Conservation (phyloP, 257 asterid species). For the Coffea eugenioides region DNA sequence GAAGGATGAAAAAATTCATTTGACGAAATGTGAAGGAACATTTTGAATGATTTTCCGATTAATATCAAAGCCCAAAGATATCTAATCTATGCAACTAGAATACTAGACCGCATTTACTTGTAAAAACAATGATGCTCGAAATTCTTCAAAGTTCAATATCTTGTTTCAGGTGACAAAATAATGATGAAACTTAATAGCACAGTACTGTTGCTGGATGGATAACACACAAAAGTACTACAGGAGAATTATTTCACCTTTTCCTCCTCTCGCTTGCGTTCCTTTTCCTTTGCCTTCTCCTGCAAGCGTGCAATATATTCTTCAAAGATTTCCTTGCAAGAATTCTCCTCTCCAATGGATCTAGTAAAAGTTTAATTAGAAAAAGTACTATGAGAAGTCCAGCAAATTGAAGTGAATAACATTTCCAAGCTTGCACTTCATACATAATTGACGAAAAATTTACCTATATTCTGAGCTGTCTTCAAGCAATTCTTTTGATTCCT, state of each 20-base stretch:
- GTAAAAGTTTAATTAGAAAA: slow-evolving; percentile 12
- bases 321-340: slow-evolving; percentile 63
- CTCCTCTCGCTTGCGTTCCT: slow-evolving; percentile 93
- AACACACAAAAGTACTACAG: background rate
- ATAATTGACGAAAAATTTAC: slow-evolving; percentile 37
- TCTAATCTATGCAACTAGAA: too few relatives aligned
- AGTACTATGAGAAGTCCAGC: slow-evolving; percentile 17
- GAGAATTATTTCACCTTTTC: slow-evolving; percentile 59
- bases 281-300: slow-evolving; percentile 84
- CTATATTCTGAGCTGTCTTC: slow-evolving; percentile 89
- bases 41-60: too few relatives aligned
- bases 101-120: too few relatives aligned
- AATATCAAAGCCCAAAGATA: too few relatives aligned
- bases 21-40: too few relatives aligned
- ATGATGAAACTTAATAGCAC: background rate
- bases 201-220: background rate
- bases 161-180: background rate
- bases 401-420: slow-evolving; percentile 13
- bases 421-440: slow-evolving; percentile 7
- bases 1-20: too few relatives aligned
- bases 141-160: too few relatives aligned
- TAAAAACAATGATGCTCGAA: too few relatives aligned
- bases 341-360: slow-evolving; percentile 90
- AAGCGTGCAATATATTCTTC: slow-evolving; percentile 73
- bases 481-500: slow-evolving; percentile 69